Evolutionary conservation across 2,329 filamentous ascomycete species (phyloP), one percentile per base, ranked within the genome.

Genomic region (Trichoderma sp.): DNA sequence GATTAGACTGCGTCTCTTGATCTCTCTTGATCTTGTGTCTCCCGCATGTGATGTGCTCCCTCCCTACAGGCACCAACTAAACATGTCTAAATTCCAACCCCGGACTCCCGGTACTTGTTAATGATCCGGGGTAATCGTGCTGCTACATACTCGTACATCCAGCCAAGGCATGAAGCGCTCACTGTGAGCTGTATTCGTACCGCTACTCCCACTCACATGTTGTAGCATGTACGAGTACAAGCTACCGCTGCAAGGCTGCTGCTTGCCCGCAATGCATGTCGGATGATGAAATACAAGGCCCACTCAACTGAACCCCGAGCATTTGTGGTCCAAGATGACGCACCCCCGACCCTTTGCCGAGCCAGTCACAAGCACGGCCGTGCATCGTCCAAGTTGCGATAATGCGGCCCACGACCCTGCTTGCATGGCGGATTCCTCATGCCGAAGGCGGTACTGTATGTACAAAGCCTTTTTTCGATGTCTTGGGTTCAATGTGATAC

Each of bases 171-270:
- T 11, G 18, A n/a, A 2, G 1, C n/a, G 43, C 3, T 18, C 4
- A 6, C 8, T 11, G 43, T 11, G 43, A 6, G 8, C 43, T 21
- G 8, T 47, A 47, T 1, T n/a, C 18, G 39, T 43, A 43, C 3
- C 8, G 43, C n/a, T 51, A 51, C n/a, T 51, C 9, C 9, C n/a
- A 12, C 14, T 28, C 11, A 58, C 18, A 30, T 58, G 56, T n/a
- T 26, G 56, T 28, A n/a, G 56, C 26, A 36, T 51, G 39, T 43
- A 43, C n/a, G n/a, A n/a, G n/a, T n/a, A n/a, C 28, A 30, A n/a
- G 39, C 39, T 43, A n/a, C 39, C 15, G 39, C 65, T 69, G 65
- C 65, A 69, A 61, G 65, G 65, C 65, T 68, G 26, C 56, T 61
- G 43, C 43, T 51, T 26, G 18, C 34, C 56, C 21, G 8, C 15